These are phyloP conservation scores for Epicoccum sorghinum DNA, from an alignment of 2,329 filamentous ascomycete genomes.

Conservation along the genomic window DNA sequence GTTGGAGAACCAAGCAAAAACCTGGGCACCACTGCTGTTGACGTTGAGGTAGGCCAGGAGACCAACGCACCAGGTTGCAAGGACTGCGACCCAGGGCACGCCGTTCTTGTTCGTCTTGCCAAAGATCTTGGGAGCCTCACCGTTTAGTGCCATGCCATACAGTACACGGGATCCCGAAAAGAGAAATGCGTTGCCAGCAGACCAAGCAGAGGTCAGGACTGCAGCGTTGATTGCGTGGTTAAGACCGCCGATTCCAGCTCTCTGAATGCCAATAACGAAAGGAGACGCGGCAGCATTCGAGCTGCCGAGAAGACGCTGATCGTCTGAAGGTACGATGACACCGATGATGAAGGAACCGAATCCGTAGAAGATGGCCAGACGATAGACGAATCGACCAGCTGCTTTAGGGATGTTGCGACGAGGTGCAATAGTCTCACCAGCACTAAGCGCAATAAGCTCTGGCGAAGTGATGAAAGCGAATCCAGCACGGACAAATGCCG, in stretches of 20 bases:
- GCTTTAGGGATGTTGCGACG: conserved; percentile 59
- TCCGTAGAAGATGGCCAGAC: conserved; percentile 62
- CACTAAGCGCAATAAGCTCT: conserved; percentile 43
- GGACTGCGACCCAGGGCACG: conserved; percentile 49
- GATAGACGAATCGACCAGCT: conserved; percentile 59
- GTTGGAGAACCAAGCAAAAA: conserved; percentile 74
- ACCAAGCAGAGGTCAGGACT: conserved; percentile 75
- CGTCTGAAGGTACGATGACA: conserved; percentile 63
- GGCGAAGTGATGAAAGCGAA: conserved; percentile 50
- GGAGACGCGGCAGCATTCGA: conserved; percentile 45
- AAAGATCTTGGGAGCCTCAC: conserved; percentile 60
- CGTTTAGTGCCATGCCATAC: conserved; percentile 56
- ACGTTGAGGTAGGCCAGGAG: conserved; percentile 58
- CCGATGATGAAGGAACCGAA: conserved; percentile 62
- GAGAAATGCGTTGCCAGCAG: conserved; percentile 72
- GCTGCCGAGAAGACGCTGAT: conserved; percentile 51
- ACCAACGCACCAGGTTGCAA: conserved; percentile 50
- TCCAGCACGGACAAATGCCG: conserved; percentile 60
- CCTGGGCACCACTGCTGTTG: conserved; percentile 51
- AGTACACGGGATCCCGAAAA: conserved; percentile 59
- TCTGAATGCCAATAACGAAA: conserved; percentile 70
- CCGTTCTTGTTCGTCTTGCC: conserved; percentile 53
- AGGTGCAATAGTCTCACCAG: conserved; percentile 44
- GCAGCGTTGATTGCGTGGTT: conserved; percentile 78
- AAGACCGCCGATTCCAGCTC: conserved; percentile 70